Base-by-base conservation (phyloP, 1,284 basidiomycete species). In the Mycosarcoma mackinlayi region DNA sequence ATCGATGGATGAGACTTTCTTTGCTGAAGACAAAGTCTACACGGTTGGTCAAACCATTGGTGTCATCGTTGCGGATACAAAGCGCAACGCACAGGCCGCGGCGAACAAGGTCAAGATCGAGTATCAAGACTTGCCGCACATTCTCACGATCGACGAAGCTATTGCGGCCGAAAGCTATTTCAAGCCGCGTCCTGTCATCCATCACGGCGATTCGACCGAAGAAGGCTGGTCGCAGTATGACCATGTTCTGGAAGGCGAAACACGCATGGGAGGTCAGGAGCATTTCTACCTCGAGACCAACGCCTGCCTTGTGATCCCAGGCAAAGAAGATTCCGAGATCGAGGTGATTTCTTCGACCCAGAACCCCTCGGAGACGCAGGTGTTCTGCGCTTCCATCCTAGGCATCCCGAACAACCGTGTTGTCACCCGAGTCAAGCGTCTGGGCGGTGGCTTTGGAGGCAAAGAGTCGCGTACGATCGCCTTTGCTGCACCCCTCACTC, bases 371-470 rank as follows among this genome's bases (percentile, higher is more conserved):
- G 82, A 83, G 45, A 83, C 83, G 6, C 83, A 84, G 48, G 75
- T 76, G 6, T 81, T 79, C 58, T 78, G 80, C 28, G 79, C 83
- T 1, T 76, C 79, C 16, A 78, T 81, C 8, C 76, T 82, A 11
- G 81, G 82, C 11, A 77, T 83, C 5, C 79, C 83, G 21, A 73
- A 77, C 37, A 84, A 83, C 44, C 77, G 83, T 11, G 70, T 83
- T 21, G 69, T 77, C 13, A 74, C 76, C 4, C 70, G 77, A 13
- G 69, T 69, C 35, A 83, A 83, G 69, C 76, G 83, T 4, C 50
- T 83, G 18, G 83, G 83, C 6, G 83, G 83, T 19, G 83, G 82
- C 0, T 84, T 83, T 27, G 83, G 83, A 1, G 83, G 83, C 6
- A 83, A 83, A 37, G 83, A 84, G 59, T 71, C 71, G 10, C 66